A percentile compares a stretch with the other conserved stretches of the same genome.
Evolutionary conservation across 352 stramenopile species (phyloP).

Genomic region (Phytophthora vignae): DNA sequence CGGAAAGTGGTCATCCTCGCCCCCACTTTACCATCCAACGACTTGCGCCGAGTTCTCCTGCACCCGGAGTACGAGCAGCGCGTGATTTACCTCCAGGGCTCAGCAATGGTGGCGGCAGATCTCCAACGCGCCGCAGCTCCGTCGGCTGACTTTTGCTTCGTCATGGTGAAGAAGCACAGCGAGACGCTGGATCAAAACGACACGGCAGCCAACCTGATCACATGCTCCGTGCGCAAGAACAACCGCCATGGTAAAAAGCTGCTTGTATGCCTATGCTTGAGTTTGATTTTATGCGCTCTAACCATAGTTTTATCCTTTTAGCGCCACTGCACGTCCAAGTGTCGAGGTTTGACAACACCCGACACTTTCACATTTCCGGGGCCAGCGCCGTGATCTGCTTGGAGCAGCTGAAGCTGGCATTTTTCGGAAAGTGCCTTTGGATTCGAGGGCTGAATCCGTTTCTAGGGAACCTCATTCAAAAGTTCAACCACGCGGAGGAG

Average conservation of each 20-base stretch:
- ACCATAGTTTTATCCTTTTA: constrained; percentile 10
- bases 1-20: constrained; percentile 81
- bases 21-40: constrained; percentile 60
- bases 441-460: constrained; percentile 78
- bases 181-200: constrained; percentile 66
- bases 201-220: constrained; percentile 76
- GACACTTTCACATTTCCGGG: constrained; percentile 77
- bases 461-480: constrained; percentile 79
- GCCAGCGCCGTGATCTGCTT: constrained; percentile 78
- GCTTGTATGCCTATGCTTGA: not conserved
- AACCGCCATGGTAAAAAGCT: constrained; percentile 59
- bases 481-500: constrained; percentile 51
- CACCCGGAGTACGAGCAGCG: constrained; percentile 79
- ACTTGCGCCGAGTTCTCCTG: constrained; percentile 70
- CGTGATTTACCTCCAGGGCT: constrained; percentile 81
- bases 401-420: constrained; percentile 74
- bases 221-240: constrained; percentile 80
- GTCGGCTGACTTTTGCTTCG: constrained; percentile 69
- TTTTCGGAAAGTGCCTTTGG: constrained; percentile 80
- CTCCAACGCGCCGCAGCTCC: constrained; percentile 63
- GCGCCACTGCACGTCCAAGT: constrained; percentile 82
- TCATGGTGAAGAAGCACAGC: constrained; percentile 82
- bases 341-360: constrained; percentile 76
- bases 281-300: no score
- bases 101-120: constrained; percentile 75